These are phyloP conservation scores for Ceratobasidium sp. DNA, from an alignment of 1,284 basidiomycete species.

Conservation along the genomic window DNA sequence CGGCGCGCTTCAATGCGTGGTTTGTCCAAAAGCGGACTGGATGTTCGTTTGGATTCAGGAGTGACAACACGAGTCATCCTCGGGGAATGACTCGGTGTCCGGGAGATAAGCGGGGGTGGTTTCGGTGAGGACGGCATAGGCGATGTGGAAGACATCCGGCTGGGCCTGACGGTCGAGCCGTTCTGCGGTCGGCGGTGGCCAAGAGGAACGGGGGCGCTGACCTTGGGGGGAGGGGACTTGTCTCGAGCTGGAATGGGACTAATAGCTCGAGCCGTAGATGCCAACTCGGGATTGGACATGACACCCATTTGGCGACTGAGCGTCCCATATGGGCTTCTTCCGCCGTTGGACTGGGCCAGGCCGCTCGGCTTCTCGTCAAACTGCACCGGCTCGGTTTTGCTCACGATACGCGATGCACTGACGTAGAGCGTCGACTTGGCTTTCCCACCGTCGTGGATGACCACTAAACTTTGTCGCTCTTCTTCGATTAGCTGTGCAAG, in stretches of 20 bases:
- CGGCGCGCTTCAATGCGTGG: constrained; percentile 18
- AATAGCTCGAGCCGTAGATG: constrained; percentile 24
- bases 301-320: constrained; percentile 33
- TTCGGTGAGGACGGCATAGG: constrained; percentile 46
- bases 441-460: constrained; percentile 35
- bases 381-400: constrained; percentile 33
- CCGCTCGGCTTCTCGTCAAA: constrained; percentile 35
- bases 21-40: constrained; percentile 29
- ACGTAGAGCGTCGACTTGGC: constrained; percentile 30
- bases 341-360: constrained; percentile 29
- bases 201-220: constrained; percentile 17
- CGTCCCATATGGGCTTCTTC: constrained; percentile 30
- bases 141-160: constrained; percentile 42
- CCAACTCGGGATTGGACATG: constrained; percentile 34
- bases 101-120: constrained; percentile 42
- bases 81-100: constrained; percentile 45
- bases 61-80: constrained; percentile 45
- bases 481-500: constrained; percentile 39
- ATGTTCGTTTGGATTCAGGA: constrained; percentile 44
- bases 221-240: constrained; percentile 15
- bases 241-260: constrained; percentile 7
- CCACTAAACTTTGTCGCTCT: constrained; percentile 36
- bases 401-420: constrained; percentile 34
- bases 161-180: constrained; percentile 47
- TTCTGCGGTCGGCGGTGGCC: constrained; percentile 41